Conservation (phyloP, 345 rosid genomes). For the Acer yangbiense region DNA sequence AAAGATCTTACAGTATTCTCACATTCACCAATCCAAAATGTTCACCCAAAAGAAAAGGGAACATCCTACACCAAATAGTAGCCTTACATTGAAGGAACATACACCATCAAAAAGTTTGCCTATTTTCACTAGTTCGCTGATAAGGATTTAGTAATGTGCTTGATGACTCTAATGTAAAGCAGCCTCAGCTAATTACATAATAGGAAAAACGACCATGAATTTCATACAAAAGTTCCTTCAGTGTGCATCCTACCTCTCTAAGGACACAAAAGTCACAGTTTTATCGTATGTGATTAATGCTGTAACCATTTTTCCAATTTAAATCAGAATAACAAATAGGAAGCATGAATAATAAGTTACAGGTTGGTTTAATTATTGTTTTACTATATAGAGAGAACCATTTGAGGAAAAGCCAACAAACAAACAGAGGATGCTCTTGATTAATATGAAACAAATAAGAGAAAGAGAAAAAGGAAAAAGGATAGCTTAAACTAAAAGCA, state of each 20-base stretch:
- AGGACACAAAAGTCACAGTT: neutral
- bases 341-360: neutral
- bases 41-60: neutral
- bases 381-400: neutral
- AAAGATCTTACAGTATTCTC: neutral
- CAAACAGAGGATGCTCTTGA: neutral
- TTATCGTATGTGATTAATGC: neutral
- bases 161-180: neutral
- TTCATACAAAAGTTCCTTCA: neutral
- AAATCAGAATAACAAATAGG: neutral
- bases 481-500: neutral
- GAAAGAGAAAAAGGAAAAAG: neutral
- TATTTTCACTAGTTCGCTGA: neutral
- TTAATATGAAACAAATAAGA: neutral
- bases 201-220: neutral
- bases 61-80: neutral
- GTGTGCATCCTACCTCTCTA: neutral
- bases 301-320: constrained; percentile 3
- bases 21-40: neutral
- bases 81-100: neutral
- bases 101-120: neutral
- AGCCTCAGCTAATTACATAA: constrained; percentile 2
- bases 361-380: neutral
- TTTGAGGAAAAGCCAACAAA: neutral
- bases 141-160: neutral